Evolutionary conservation across 768 basidiomycete genomes (phyloP), one percentile per base, ranked within the genome.

Genomic region (Omphalotus guepiniiformis): DNA sequence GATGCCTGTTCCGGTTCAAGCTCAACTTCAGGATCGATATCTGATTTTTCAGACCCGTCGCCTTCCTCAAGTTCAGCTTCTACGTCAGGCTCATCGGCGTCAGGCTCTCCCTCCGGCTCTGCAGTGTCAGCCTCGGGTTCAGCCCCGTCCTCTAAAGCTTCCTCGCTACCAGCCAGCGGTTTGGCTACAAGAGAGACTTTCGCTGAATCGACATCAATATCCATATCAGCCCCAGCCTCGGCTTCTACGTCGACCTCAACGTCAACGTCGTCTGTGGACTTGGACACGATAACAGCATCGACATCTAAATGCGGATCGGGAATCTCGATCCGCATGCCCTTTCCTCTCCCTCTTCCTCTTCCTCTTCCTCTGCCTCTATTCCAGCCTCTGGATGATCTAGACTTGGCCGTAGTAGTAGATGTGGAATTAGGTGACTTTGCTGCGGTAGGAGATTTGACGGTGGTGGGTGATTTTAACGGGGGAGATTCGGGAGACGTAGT

Each of bases 1-100:
- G n/a, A n/a, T n/a, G n/a, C n/a, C n/a, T 58, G 28, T 16, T 55
- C 54, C 25, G 50, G 28, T 12, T 47, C 38, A 23, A 21, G n/a
- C 18, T 8, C 11, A 25, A 16, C 35, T n/a, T 51, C 43, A 13
- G 23, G 23, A 12, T 51, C 53, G 12, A 67, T 22, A 47, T 52
- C 27, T 63, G 45, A 34, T 26, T 41, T 42, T 27, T 51, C 44
- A 28, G 59, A 57, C 30, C 65, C 64, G 22, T 66, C 66, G 53
- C 57, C 7, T 53, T 53, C 15, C 58, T 53, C 18, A 60, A 57
- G 32, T 63, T 62, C 52, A 6, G 38, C 48, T 12, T 53, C 52
- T 26, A 52, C 51, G 26, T 52, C 59, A 42, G 48, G 47, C 18
- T 40, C 39, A 12, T 48, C 42, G 18, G 41, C 55, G 12, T 46